phyloP scores from a whole-genome alignment of 352 stramenopile species.

The Phytophthora lateralis region DNA sequence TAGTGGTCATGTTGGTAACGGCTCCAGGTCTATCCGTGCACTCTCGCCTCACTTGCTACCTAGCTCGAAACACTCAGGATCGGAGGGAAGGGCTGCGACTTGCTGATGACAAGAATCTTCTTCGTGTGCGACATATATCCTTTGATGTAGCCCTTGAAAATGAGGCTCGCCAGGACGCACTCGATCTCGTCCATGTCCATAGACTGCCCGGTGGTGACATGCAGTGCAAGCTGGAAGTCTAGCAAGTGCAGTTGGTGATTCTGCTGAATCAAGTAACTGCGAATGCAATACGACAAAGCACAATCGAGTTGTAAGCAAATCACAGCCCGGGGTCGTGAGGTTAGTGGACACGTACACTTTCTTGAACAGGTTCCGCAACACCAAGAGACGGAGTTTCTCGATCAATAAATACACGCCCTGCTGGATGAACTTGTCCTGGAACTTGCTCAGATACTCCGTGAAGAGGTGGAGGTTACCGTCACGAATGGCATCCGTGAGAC shows the following conservation, averaged over 20 bases:
- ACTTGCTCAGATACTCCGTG: conserved; percentile 90
- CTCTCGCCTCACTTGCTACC: conserved; percentile 4
- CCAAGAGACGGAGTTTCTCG: conserved; percentile 95
- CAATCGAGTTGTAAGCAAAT: conserved; percentile 6
- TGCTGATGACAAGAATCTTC: conserved; percentile 95
- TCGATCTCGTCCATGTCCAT: conserved; percentile 97
- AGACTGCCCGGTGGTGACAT: conserved; percentile 79
- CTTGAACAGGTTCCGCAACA: conserved; percentile 96
- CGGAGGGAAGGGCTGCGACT: conserved; percentile 93
- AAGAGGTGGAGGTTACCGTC: conserved; percentile 93
- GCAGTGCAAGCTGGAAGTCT: conserved; percentile 89
- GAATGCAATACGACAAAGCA: conserved; percentile 6
- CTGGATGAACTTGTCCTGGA: conserved; percentile 91
- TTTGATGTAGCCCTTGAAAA: conserved; percentile 96
- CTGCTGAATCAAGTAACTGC: conserved; percentile 82
- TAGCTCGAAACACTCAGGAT: conserved; percentile 83
- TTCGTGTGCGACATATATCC: conserved; percentile 98
- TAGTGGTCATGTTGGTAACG: conserved; percentile 1
- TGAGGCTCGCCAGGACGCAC: conserved; percentile 97
- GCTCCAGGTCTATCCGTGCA: conserved; percentile 12
- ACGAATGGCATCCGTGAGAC: conserved; percentile 91
- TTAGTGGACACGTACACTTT: conserved; percentile 83
- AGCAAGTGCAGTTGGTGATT: conserved; percentile 91
- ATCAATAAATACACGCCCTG: conserved; percentile 96
- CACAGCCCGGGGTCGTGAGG: background rate